phyloP scores from a whole-genome alignment of 225 moss, liverwort and hornwort species.

The Physcomitrellopsis africana region DNA sequence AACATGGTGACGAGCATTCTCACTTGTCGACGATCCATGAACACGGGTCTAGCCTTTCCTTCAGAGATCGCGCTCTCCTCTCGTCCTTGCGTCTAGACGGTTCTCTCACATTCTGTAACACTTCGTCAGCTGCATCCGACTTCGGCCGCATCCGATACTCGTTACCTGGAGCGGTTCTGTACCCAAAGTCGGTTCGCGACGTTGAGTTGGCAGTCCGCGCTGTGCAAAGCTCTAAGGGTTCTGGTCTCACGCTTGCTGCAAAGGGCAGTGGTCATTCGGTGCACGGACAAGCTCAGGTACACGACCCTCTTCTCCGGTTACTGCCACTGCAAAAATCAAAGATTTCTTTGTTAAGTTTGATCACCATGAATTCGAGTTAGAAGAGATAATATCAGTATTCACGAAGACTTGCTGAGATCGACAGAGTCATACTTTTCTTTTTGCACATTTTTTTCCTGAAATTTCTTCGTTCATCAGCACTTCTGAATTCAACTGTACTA shows the following conservation, averaged over 20 bases:
- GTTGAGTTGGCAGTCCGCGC: slow-evolving; percentile 50
- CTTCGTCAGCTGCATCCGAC: slow-evolving; percentile 50
- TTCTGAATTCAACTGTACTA: too few relatives aligned
- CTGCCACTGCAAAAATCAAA: too few relatives aligned
- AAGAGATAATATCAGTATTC: too few relatives aligned
- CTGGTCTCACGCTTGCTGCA: slow-evolving; percentile 67
- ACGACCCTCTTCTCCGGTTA: background rate
- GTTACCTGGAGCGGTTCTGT: slow-evolving; percentile 57
- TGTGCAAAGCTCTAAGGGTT: slow-evolving; percentile 28
- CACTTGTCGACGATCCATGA: background rate
- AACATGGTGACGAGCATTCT: background rate
- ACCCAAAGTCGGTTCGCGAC: slow-evolving; percentile 63
- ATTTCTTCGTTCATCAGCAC: too few relatives aligned
- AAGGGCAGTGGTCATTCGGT: slow-evolving; percentile 68
- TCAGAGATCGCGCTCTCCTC: slow-evolving; percentile 2
- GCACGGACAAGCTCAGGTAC: slow-evolving; percentile 66
- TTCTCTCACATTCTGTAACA: slow-evolving; percentile 37
- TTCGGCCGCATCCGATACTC: slow-evolving; percentile 53
- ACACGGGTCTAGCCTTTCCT: background rate
- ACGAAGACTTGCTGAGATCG: too few relatives aligned
- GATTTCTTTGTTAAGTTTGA: too few relatives aligned
- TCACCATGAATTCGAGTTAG: too few relatives aligned
- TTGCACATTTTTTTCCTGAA: too few relatives aligned
- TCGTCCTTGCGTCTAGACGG: slow-evolving; percentile 35
- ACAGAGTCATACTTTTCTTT: too few relatives aligned